Evolutionary conservation across 2,329 filamentous ascomycete genomes (phyloP), one percentile per base, ranked within the genome.

Genomic region (Mariannaea elegans): DNA sequence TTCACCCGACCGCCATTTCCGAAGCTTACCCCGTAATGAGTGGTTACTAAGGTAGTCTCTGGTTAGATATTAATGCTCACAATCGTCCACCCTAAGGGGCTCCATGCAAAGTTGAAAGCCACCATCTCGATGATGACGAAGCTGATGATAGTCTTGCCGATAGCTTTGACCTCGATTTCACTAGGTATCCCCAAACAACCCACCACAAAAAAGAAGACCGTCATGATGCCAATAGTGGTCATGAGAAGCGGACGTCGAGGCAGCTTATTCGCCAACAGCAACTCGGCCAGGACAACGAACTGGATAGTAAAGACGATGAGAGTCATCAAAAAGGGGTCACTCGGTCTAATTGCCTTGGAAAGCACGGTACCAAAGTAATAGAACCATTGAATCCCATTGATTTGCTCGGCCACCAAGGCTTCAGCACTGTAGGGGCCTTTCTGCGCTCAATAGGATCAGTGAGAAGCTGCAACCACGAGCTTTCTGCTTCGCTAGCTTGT

Each of bases 361-460:
- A 81, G 81, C 27, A 81, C 74, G 1, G 76, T 76, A 2, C 78
- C 78, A 29, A 77, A 81, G 48, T 75, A 76, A 67, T 80, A 80
- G 64, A 79, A 81, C 71, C 76, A 82, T 46, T 80, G 77, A 51
- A 82, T 82, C 18, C 80, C 80, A 71, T 80, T 80, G 70, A 83
- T 79, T 70, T 83, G 80, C 64, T 82, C 80, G 2, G 79, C 77
- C 36, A 80, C 72, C 58, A 82, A 70, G 19, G 78, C 79, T 10
- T 80, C 80, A 7, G 74, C 75, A 14, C 75, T 74, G 65, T 76
- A 82, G 19, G 82, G 12, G 82, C 69, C 66, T 83, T 83, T 27
- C 79, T 75, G 14, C 80, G 72, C 67, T 82, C 80, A 31, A 81
- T 71, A 0, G 79, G 80, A 38, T 82, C 79, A 0, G 65, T 73